Evolutionary conservation across 2,329 filamentous ascomycete genomes (phyloP).

Genomic region (Arthrobotrys pseudoclavata): DNA sequence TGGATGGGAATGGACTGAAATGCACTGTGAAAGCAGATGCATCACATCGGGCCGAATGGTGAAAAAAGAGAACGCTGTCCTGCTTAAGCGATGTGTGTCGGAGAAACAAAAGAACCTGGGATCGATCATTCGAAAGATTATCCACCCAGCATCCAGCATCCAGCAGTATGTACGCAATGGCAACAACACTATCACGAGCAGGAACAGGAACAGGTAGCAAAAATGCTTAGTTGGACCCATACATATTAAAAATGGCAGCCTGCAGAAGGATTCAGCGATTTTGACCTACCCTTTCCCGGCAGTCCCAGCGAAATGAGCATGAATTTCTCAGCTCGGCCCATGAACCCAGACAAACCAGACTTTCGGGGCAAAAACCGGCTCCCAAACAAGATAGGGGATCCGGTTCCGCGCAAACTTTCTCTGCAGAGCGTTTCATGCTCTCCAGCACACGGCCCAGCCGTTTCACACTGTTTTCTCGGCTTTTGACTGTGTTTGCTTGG

Average conservation of each 20-base stretch:
- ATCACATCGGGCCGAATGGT: slow-evolving; percentile 38
- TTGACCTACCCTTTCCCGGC: slow-evolving; percentile 15
- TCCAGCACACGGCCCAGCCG: slow-evolving; percentile 36
- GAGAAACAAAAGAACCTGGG: slow-evolving; percentile 33
- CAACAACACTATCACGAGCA: slow-evolving; percentile 16
- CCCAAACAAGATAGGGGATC: slow-evolving; percentile 55
- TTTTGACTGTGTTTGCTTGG: not conserved
- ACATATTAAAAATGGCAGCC: slow-evolving; percentile 23
- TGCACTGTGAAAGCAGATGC: slow-evolving; percentile 32
- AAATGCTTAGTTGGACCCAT: not conserved
- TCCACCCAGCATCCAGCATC: not conserved
- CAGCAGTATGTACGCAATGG: not conserved
- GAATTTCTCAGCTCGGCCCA: slow-evolving; percentile 37
- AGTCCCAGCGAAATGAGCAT: slow-evolving; percentile 58
- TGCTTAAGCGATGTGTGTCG: slow-evolving; percentile 44
- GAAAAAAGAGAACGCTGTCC: slow-evolving; percentile 30
- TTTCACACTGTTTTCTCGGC: slow-evolving; percentile 36
- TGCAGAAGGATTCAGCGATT: slow-evolving; percentile 34
- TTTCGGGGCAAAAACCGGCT: slow-evolving; percentile 41
- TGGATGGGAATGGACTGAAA: slow-evolving; percentile 18
- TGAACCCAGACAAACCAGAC: slow-evolving; percentile 55
- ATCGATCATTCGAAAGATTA: slow-evolving; percentile 10
- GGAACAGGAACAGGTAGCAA: not conserved
- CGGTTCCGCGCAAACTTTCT: slow-evolving; percentile 46
- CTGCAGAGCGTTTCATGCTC: slow-evolving; percentile 39